Base-by-base conservation (phyloP, 352 stramenopile genomes). In the Phytophthora parvispora region DNA sequence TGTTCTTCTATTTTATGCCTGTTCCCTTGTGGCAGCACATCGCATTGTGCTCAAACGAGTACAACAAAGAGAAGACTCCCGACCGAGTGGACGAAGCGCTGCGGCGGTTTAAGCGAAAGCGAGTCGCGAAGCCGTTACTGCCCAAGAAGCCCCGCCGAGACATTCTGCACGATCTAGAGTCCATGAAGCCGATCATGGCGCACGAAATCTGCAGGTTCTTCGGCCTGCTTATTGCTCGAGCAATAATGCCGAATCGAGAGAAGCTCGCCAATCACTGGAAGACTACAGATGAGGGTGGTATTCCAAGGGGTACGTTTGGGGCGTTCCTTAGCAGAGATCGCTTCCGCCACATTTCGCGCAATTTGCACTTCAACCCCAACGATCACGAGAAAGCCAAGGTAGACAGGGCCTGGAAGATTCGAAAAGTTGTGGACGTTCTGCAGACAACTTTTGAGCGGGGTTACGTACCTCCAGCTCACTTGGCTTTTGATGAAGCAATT, bases 321-420 rank as follows among this genome's bases (percentile, higher is more conserved):
- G 48, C 36, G 0, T 20, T 60, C 18, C 42, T 78, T 9, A 0
- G n/a, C 1, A 56, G 45, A 9, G 38, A 76, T 31, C 57, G 58
- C 0, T 72, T 69, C 40, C 50, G 55, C 34, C 34, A 64, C 16
- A 66, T 72, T 9, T 56, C 36, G 1, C 9, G 63, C 6, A 59
- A 67, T 29, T 47, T 72, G 1, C 63, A 76, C 24, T 72, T 76
- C 45, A 76, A 66, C 20, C 18, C 27, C 0, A 69, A 72, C 57
- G 12, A n/a, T 18, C 63, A 76, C 36, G 22, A n/a, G 1, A 20
- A 45, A 25, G 43, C 34, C 8, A 7, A n/a, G 4, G 69, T 45
- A 3, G 58, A 73, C 20, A 22, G 52, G 1, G 59, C 58, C 0
- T 77, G 53, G 63, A 73, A 73, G 29, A 69, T 77, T 9, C 64